Evolutionary conservation across 2,329 filamentous ascomycete species (phyloP).

Genomic region (Xylariaceae sp.): DNA sequence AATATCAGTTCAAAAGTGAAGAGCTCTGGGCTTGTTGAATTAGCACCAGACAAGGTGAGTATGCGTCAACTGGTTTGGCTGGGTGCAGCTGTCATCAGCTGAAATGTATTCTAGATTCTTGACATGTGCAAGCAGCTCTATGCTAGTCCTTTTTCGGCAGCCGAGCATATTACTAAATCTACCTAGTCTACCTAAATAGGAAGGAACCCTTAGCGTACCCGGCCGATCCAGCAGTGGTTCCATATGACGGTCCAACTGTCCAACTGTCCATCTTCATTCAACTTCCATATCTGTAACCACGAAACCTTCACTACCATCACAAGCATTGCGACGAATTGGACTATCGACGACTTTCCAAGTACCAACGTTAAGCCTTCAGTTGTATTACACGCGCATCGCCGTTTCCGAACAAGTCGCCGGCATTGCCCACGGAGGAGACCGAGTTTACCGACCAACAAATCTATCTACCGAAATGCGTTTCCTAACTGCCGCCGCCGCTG

Average conservation of each 20-base stretch:
- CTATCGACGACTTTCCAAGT: not conserved
- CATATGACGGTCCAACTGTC: slow-evolving; percentile 13
- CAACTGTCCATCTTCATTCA: not conserved
- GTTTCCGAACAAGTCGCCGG: too few species aligned
- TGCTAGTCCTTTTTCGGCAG: slow-evolving; percentile 7
- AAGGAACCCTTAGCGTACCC: slow-evolving; percentile 15
- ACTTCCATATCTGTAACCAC: slow-evolving; percentile 1
- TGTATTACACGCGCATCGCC: not conserved
- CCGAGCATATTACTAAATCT: not conserved
- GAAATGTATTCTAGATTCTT: not conserved
- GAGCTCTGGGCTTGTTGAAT: too few species aligned
- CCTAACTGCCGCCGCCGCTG: slow-evolving; percentile 56
- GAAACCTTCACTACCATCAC: not conserved
- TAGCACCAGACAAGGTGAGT: too few species aligned
- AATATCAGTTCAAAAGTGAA: too few species aligned
- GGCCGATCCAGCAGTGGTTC: slow-evolving; percentile 1
- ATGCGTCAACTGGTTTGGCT: too few species aligned
- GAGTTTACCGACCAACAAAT: slow-evolving; percentile 13
- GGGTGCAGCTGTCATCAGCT: slow-evolving; percentile 6
- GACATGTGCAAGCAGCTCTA: not conserved
- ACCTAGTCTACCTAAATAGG: slow-evolving; percentile 18
- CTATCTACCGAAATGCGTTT: slow-evolving; percentile 65
- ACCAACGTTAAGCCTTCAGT: not conserved
- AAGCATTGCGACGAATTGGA: too few species aligned
- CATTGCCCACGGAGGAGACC: not conserved